Percentiles rank a stretch among this genome's conserved stretches.
Evolutionary conservation across 176 grass and related monocot species (phyloP).

Genomic region (Oryza meyeriana): DNA sequence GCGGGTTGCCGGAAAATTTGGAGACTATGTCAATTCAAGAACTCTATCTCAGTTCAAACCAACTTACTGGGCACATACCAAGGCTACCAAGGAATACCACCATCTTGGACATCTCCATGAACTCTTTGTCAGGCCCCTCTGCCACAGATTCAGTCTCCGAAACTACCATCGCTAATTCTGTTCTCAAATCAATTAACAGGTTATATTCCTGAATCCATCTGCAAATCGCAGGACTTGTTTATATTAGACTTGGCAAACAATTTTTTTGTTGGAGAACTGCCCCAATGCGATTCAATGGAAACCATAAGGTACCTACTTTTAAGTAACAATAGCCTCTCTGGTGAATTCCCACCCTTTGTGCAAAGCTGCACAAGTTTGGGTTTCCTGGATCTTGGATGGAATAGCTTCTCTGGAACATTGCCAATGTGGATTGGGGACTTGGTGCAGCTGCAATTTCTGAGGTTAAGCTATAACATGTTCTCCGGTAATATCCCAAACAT

Average conservation of each 20-base stretch:
- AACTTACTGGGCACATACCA: constrained; percentile 5
- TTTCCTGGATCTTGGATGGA: constrained; percentile 32
- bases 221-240: not conserved
- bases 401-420: constrained; percentile 23
- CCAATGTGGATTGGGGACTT: constrained; percentile 42
- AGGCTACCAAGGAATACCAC: not conserved
- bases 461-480: constrained; percentile 41
- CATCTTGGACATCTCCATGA: constrained; percentile 1
- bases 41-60: not conserved
- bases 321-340: constrained; percentile 34
- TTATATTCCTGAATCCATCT: constrained; percentile 19
- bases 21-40: not conserved
- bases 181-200: constrained; percentile 30
- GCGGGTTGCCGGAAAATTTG: constrained; percentile 10
- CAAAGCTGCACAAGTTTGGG: not conserved
- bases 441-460: not conserved
- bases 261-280: constrained; percentile 9
- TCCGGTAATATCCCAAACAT: constrained; percentile 4
- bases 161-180: not conserved
- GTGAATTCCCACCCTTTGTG: constrained; percentile 23
- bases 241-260: constrained; percentile 27
- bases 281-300: not conserved
- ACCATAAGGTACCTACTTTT: not conserved
- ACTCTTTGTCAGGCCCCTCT: not conserved
- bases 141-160: not conserved